phyloP scores from a whole-genome alignment of 495 filamentous ascomycete species.

The Amniculicola lignicola region DNA sequence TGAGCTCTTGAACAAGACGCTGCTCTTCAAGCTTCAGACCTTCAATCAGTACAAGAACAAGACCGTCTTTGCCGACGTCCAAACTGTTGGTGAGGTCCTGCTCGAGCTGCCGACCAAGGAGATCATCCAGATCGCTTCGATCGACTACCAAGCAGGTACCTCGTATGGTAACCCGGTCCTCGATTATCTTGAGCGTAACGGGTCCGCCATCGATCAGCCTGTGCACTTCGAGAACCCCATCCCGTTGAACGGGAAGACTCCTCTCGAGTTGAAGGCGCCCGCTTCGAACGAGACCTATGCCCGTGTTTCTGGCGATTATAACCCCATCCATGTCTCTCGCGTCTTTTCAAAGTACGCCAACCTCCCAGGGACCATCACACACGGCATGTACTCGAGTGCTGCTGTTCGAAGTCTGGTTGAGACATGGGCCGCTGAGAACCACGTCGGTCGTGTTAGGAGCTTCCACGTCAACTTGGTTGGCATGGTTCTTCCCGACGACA shows the following conservation, averaged over 20 bases:
- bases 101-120: conserved; percentile 97
- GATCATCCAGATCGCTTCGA: conserved; percentile 89
- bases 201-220: conserved; percentile 91
- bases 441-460: conserved; percentile 92
- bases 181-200: conserved; percentile 91
- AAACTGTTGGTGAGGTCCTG: conserved; percentile 89
- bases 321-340: conserved; percentile 96
- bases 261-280: conserved; percentile 82
- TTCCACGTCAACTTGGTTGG: conserved; percentile 93
- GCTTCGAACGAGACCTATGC: conserved; percentile 97
- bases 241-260: conserved; percentile 87
- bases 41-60: conserved; percentile 92
- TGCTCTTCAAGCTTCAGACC: conserved; percentile 94
- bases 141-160: conserved; percentile 84
- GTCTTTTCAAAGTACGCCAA: conserved; percentile 94
- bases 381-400: conserved; percentile 98
- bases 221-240: conserved; percentile 97
- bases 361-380: conserved; percentile 92
- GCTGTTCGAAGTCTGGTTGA: conserved; percentile 97
- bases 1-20: conserved; percentile 82
- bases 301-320: conserved; percentile 95
- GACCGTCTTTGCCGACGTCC: conserved; percentile 85
- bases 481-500: conserved; percentile 96
- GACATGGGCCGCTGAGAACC: conserved; percentile 98
- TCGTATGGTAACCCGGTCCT: conserved; percentile 96